These are phyloP conservation scores for Gentiana dahurica DNA, from an alignment of 257 asterid genomes.

Conservation along the genomic window DNA sequence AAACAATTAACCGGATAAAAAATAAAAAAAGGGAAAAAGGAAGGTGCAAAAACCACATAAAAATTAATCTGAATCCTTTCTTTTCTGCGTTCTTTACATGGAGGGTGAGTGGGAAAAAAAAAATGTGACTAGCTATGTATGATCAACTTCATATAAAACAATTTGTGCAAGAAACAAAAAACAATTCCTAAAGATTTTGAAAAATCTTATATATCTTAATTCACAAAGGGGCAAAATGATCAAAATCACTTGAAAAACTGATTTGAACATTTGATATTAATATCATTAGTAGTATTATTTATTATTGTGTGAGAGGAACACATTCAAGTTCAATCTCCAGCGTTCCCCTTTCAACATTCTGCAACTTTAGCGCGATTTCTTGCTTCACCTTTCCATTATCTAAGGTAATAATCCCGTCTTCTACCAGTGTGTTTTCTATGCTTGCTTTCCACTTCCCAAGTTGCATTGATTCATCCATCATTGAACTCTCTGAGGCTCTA, in stretches of 20 bases:
- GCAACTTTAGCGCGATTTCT: constrained; percentile 59
- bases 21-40: no score
- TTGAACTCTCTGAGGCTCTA: constrained; percentile 49
- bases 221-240: neutral
- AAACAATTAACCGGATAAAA: no score
- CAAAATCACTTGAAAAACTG: neutral
- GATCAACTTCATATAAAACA: no score
- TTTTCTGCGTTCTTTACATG: no score
- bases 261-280: neutral
- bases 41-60: no score
- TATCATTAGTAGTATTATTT: neutral
- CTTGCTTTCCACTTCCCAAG: constrained; percentile 42
- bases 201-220: no score
- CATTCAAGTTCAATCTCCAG: constrained; percentile 90
- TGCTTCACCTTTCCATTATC: constrained; percentile 66
- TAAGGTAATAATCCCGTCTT: constrained; percentile 43
- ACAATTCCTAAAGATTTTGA: no score
- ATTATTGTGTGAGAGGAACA: constrained; percentile 74
- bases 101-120: no score
- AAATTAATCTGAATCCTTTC: no score
- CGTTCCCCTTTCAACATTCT: constrained; percentile 71
- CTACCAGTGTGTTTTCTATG: constrained; percentile 42
- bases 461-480: constrained; percentile 35
- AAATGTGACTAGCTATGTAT: no score
- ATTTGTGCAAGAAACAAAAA: no score